These are phyloP conservation scores for Taiozyma sp. DNA, from an alignment of 1,139 yeast genomes.

Conservation along the genomic window DNA sequence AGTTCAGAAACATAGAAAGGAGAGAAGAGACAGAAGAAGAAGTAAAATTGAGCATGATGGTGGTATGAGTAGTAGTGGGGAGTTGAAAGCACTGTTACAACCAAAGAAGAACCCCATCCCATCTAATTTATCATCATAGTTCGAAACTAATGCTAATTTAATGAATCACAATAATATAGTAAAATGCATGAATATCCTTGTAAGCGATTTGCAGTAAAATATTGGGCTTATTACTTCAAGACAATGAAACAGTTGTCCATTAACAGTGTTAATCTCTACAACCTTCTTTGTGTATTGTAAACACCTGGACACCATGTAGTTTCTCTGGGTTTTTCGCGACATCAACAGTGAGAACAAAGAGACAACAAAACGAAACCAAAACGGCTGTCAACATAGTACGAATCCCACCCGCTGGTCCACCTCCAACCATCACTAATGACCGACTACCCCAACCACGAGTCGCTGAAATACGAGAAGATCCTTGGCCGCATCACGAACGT, in stretches of 20 bases:
- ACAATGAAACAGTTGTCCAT: too few relatives aligned
- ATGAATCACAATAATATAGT: neutral
- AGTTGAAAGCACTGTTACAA: neutral
- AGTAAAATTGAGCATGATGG: conserved; percentile 8
- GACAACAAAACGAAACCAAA: neutral
- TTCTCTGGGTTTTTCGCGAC: neutral
- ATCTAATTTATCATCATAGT: neutral
- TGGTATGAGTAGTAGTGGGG: neutral
- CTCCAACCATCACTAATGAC: neutral
- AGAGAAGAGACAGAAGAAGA: conserved; percentile 34
- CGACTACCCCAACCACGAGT: conserved; percentile 7
- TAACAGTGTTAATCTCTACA: too few relatives aligned
- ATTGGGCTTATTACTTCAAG: too few relatives aligned
- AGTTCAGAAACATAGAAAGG: conserved; percentile 34
- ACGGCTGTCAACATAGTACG: neutral
- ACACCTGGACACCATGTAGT: neutral
- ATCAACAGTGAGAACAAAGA: neutral
- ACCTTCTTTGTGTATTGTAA: neutral
- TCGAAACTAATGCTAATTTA: neutral
- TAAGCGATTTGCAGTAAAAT: neutral
- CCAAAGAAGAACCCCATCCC: neutral
- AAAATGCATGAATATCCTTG: neutral
- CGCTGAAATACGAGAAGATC: conserved; percentile 16
- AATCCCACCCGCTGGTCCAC: neutral
- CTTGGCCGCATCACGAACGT: conserved; percentile 14